Percentiles rank a stretch among this genome's conserved stretches.
These are phyloP conservation scores for Stentor roeselii DNA, from an alignment of 73 alveolate species.

Conservation along the genomic window DNA sequence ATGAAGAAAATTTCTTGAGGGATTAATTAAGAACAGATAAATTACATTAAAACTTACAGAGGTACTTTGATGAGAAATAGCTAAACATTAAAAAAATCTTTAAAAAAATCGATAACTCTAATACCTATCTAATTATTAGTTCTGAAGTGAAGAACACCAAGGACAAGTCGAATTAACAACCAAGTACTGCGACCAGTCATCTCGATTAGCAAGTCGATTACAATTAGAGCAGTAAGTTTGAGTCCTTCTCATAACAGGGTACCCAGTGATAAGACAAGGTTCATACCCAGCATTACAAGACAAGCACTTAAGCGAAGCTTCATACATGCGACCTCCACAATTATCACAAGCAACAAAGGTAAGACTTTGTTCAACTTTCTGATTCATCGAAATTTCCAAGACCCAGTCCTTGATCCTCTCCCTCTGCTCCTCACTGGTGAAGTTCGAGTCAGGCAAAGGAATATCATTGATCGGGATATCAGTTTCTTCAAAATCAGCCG, in stretches of 20 bases:
- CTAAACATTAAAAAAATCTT: too few species aligned
- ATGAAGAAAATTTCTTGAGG: too few species aligned
- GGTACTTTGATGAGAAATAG: too few species aligned
- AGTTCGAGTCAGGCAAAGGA: conserved; percentile 93
- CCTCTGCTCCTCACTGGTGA: conserved; percentile 78
- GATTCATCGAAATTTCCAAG: conserved; percentile 77
- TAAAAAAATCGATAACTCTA: too few species aligned
- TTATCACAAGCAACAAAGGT: conserved; percentile 82
- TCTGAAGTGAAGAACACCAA: conserved; percentile 73
- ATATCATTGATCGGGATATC: conserved; percentile 94
- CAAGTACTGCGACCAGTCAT: conserved; percentile 92
- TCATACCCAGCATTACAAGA: conserved; percentile 73
- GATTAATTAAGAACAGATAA: too few species aligned
- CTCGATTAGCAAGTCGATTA: conserved; percentile 91
- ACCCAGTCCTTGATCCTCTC: conserved; percentile 97
- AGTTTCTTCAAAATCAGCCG: conserved; percentile 93
- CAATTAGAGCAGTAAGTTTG: conserved; percentile 87
- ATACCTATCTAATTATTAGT: conserved; percentile 28
- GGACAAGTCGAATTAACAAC: conserved; percentile 74
- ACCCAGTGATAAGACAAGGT: conserved; percentile 95
- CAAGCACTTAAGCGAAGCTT: conserved; percentile 78
- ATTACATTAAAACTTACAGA: too few species aligned
- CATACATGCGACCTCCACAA: conserved; percentile 88
- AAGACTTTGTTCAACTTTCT: conserved; percentile 65
- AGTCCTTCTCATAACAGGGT: conserved; percentile 85